Evolutionary conservation across 345 rosid species (phyloP).

Genomic region (Leavenworthia alabamica): DNA sequence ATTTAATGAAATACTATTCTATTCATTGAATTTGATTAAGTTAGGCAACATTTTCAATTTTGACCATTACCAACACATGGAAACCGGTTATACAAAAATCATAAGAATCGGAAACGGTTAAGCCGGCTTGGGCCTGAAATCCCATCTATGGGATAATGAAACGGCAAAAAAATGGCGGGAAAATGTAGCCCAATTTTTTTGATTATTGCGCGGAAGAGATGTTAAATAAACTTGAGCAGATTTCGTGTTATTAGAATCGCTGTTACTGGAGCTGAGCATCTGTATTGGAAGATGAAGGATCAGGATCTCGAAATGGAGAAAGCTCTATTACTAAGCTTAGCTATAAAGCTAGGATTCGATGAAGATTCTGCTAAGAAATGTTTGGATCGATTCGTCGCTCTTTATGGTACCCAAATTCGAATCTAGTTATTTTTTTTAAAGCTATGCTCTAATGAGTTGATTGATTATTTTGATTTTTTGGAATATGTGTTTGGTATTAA

Average conservation of each 20-base stretch:
- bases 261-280: background rate
- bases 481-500: background rate
- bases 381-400: conserved; percentile 61
- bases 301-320: conserved; percentile 57
- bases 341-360: conserved; percentile 65
- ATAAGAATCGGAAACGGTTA: background rate
- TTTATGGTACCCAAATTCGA: conserved; percentile 46
- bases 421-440: background rate
- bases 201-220: conserved; percentile 19
- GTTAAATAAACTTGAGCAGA: background rate
- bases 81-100: too few relatives aligned
- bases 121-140: conserved; percentile 3
- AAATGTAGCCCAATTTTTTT: background rate
- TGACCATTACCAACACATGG: too few relatives aligned
- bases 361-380: conserved; percentile 51
- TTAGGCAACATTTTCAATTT: background rate
- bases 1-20: background rate
- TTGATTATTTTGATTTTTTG: background rate
- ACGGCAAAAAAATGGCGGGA: conserved; percentile 19
- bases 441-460: background rate
- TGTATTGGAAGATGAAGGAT: conserved; percentile 22
- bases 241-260: background rate
- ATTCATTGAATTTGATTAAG: background rate
- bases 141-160: background rate
- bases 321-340: conserved; percentile 59